A percentile compares a stretch with the other conserved stretches of the same genome.
These are phyloP conservation scores for Pseudopyricularia cyperi DNA, from an alignment of 2,329 filamentous ascomycete species.

Conservation along the genomic window DNA sequence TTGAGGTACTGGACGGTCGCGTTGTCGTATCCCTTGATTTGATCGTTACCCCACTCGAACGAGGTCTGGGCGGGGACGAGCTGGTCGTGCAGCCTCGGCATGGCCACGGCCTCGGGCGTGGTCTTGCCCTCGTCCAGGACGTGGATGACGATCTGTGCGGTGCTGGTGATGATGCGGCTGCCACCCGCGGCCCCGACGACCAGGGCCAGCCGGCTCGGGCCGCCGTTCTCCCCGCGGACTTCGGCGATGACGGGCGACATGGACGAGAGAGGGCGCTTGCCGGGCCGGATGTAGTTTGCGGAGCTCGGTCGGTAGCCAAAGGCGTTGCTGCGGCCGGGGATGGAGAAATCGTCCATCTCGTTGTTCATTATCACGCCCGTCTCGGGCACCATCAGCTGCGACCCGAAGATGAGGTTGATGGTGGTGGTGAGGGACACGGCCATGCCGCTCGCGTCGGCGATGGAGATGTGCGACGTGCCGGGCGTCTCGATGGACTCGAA, in stretches of 20 bases:
- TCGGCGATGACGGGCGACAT: slow-evolving; percentile 47
- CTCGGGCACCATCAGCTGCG: slow-evolving; percentile 62
- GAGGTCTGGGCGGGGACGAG: slow-evolving; percentile 55
- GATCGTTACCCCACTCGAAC: slow-evolving; percentile 64
- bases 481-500: slow-evolving; percentile 43
- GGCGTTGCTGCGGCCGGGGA: slow-evolving; percentile 55
- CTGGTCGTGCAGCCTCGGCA: slow-evolving; percentile 70
- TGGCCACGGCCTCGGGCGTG: slow-evolving; percentile 45
- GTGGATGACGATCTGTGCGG: slow-evolving; percentile 60
- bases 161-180: slow-evolving; percentile 70
- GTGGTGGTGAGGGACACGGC: slow-evolving; percentile 70
- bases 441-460: slow-evolving; percentile 57
- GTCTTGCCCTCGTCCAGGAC: slow-evolving; percentile 52
- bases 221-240: slow-evolving; percentile 32
- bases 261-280: slow-evolving; percentile 66
- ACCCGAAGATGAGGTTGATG: slow-evolving; percentile 70
- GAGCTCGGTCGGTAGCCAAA: slow-evolving; percentile 68
- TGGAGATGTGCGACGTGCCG: slow-evolving; percentile 55
- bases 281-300: slow-evolving; percentile 62
- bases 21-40: slow-evolving; percentile 51
- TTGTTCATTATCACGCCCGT: slow-evolving; percentile 65
- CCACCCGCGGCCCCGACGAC: slow-evolving; percentile 68
- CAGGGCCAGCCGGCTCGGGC: slow-evolving; percentile 50
- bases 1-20: slow-evolving; percentile 49
- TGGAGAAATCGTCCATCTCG: slow-evolving; percentile 61